These are phyloP conservation scores for Termitomyces sp. DNA, from an alignment of 768 basidiomycete genomes.

Conservation along the genomic window DNA sequence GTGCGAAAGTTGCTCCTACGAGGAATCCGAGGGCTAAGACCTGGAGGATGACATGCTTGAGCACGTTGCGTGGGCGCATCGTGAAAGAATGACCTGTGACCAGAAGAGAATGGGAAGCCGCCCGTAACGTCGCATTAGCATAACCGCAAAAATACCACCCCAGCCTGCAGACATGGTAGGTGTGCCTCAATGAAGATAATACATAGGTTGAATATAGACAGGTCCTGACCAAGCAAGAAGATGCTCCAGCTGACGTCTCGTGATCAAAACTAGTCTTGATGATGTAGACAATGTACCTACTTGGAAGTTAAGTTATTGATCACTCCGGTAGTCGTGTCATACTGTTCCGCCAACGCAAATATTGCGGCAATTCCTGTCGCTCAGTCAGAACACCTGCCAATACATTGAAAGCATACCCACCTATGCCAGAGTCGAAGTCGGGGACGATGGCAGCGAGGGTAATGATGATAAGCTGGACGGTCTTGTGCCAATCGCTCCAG, in stretches of 20 bases:
- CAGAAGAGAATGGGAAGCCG: slow-evolving; percentile 69
- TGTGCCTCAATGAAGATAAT: neutral
- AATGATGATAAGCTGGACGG: slow-evolving; percentile 53
- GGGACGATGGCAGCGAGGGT: slow-evolving; percentile 64
- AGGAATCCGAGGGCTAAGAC: slow-evolving; percentile 55
- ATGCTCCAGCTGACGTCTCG: slow-evolving; percentile 52
- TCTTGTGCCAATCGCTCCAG: slow-evolving; percentile 53
- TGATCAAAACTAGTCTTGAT: neutral
- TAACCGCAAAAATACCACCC: slow-evolving; percentile 61
- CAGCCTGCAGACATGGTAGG: slow-evolving; percentile 34
- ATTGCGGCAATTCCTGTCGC: slow-evolving; percentile 54
- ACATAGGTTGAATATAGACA: neutral
- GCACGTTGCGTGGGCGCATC: neutral
- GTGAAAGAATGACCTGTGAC: slow-evolving; percentile 46
- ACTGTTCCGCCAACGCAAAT: slow-evolving; percentile 55
- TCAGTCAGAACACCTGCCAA: neutral
- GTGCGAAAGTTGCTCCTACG: slow-evolving; percentile 54
- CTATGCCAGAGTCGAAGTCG: slow-evolving; percentile 65
- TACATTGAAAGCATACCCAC: slow-evolving; percentile 24
- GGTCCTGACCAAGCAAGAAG: slow-evolving; percentile 45
- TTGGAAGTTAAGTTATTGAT: slow-evolving; percentile 66
- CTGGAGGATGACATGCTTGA: slow-evolving; percentile 22
- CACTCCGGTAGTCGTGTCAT: slow-evolving; percentile 47
- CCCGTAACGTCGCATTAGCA: slow-evolving; percentile 59
- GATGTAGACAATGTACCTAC: slow-evolving; percentile 21